Percentiles rank a stretch among this genome's conserved stretches.
These are phyloP conservation scores for Eucalyptus erythrocorys DNA, from an alignment of 345 rosid genomes.

Conservation along the genomic window DNA sequence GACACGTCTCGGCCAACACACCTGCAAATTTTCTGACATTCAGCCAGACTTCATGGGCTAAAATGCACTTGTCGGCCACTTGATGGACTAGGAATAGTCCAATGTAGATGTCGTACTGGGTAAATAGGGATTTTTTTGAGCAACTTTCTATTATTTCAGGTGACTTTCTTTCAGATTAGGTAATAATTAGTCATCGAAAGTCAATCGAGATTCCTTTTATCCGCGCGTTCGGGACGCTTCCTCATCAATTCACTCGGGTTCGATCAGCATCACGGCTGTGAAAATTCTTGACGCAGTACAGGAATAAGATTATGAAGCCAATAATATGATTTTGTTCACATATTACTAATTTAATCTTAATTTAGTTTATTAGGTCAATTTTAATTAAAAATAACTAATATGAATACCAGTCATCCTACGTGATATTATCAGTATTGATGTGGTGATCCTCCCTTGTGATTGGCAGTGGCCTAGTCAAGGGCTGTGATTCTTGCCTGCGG, in stretches of 20 bases:
- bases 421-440: fast-evolving
- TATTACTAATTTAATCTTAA: not conserved
- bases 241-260: not conserved
- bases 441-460: not conserved
- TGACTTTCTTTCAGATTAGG: not conserved
- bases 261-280: not conserved
- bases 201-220: not conserved
- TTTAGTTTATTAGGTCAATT: too few relatives aligned
- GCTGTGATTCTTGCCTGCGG: fast-evolving
- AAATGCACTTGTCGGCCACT: not conserved
- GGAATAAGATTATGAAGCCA: not conserved
- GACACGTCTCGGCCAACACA: not conserved
- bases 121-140: not conserved
- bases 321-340: not conserved
- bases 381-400: fast-evolving
- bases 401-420: fast-evolving
- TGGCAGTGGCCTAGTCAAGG: not conserved
- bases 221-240: not conserved
- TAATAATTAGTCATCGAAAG: not conserved
- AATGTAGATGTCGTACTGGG: not conserved
- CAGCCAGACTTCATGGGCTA: not conserved
- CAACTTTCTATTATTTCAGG: not conserved
- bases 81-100: not conserved
- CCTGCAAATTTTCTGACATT: not conserved
- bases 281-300: not conserved